These are phyloP conservation scores for Cyclotella distinguenda DNA, from an alignment of 108 stramenopile genomes.

Conservation along the genomic window DNA sequence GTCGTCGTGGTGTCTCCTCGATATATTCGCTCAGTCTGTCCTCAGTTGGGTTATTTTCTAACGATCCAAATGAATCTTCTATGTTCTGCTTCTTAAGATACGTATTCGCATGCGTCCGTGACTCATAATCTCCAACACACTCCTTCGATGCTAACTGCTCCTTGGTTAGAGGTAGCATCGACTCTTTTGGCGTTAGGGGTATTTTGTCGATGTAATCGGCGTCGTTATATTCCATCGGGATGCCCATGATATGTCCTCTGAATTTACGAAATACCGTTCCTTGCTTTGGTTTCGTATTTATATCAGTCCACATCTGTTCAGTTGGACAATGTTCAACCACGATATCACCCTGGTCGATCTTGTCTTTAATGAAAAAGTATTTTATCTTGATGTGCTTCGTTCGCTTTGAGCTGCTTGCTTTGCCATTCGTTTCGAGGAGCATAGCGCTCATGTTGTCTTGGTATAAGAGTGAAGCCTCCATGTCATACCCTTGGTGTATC, in stretches of 20 bases:
- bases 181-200: no score
- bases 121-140: no score
- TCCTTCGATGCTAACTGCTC: no score
- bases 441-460: conserved; percentile 57
- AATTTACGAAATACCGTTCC: background rate
- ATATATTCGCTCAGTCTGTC: no score
- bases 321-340: background rate
- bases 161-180: no score
- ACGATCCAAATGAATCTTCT: no score
- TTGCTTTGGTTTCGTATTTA: background rate
- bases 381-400: background rate
- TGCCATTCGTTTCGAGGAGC: conserved; percentile 46
- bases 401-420: conserved; percentile 4
- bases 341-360: background rate
- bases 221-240: background rate
- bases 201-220: no score
- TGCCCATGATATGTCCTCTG: background rate
- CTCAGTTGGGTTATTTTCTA: no score
- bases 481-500: background rate
- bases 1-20: no score
- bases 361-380: background rate
- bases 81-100: no score
- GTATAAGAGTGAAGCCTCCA: background rate
- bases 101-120: no score
- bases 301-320: background rate